Conservation (phyloP, 768 basidiomycete genomes). For the Dentipellis fragilis region DNA sequence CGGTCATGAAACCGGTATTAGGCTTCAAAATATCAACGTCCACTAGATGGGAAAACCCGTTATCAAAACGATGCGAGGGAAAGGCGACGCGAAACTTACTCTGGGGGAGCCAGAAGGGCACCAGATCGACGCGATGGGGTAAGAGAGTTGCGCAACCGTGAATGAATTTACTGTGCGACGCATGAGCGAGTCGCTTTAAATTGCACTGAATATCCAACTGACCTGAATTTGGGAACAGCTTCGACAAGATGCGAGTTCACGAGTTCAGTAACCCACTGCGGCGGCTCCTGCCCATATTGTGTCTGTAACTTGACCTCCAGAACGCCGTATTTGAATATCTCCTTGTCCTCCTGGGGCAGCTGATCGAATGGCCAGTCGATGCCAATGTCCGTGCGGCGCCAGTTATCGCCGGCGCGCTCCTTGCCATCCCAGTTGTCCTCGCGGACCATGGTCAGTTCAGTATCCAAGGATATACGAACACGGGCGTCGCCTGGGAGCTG, state of each 20-base stretch:
- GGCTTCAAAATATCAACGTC: conserved; percentile 94
- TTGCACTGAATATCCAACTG: background rate
- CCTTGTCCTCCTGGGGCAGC: conserved; percentile 67
- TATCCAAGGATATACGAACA: conserved; percentile 96
- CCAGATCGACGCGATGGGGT: conserved; percentile 86
- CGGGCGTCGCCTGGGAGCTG: conserved; percentile 98
- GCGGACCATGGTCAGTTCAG: conserved; percentile 86
- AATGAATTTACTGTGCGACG: conserved; percentile 69
- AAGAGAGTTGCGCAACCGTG: conserved; percentile 92
- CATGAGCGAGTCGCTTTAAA: background rate
- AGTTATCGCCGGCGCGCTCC: conserved; percentile 73
- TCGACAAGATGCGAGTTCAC: conserved; percentile 93
- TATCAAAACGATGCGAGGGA: background rate
- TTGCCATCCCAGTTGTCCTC: conserved; percentile 95
- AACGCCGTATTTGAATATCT: conserved; percentile 89
- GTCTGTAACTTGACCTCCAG: conserved; percentile 97
- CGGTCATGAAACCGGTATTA: conserved; percentile 54
- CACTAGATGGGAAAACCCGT: conserved; percentile 39
- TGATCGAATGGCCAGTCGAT: conserved; percentile 88
- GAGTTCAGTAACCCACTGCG: conserved; percentile 93
- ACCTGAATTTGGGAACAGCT: conserved; percentile 92
- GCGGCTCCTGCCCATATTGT: conserved; percentile 90
- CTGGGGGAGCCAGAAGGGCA: conserved; percentile 98
- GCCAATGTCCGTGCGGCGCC: conserved; percentile 90
- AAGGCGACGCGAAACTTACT: conserved; percentile 36